Evolutionary conservation across 1,284 basidiomycete genomes (phyloP).

Genomic region (Blastosporella zonata): DNA sequence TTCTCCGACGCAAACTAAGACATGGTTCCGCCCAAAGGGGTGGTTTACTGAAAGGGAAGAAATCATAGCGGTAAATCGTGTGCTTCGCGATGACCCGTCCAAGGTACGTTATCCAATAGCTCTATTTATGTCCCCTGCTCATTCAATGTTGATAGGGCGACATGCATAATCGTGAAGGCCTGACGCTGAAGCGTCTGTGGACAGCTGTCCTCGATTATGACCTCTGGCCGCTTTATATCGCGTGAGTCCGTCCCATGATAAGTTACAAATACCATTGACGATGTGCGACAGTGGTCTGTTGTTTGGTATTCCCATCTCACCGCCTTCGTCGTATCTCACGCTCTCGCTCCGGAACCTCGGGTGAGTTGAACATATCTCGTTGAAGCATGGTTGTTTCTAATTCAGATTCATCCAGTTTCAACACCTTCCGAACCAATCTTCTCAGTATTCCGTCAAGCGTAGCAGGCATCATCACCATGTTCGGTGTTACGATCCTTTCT

Average conservation of each 20-base stretch:
- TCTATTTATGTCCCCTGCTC: not conserved
- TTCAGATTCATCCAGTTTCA: constrained; percentile 39
- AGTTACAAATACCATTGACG: not conserved
- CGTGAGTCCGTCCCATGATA: constrained; percentile 33
- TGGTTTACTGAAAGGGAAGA: constrained; percentile 66
- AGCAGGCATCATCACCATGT: constrained; percentile 42
- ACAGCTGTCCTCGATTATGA: constrained; percentile 59
- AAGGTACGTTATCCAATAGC: constrained; percentile 37
- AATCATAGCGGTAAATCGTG: constrained; percentile 52
- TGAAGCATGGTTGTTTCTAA: not conserved
- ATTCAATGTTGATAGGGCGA: constrained; percentile 38
- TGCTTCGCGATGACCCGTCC: constrained; percentile 70
- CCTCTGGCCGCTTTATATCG: constrained; percentile 68
- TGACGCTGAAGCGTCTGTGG: constrained; percentile 55
- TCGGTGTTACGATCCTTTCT: constrained; percentile 41
- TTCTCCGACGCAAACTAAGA: constrained; percentile 64
- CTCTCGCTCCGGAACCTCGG: constrained; percentile 59
- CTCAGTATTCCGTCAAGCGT: constrained; percentile 55
- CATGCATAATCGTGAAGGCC: constrained; percentile 78
- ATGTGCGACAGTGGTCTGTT: constrained; percentile 34
- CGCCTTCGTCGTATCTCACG: constrained; percentile 58
- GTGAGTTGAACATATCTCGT: constrained; percentile 21
- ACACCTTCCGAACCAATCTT: constrained; percentile 58
- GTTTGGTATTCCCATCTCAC: constrained; percentile 46
- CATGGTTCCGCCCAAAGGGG: constrained; percentile 65